Percentiles rank a stretch among this genome's conserved stretches.
phyloP scores from a whole-genome alignment of 2,329 filamentous ascomycete species.

The Fusarium mexicanum region DNA sequence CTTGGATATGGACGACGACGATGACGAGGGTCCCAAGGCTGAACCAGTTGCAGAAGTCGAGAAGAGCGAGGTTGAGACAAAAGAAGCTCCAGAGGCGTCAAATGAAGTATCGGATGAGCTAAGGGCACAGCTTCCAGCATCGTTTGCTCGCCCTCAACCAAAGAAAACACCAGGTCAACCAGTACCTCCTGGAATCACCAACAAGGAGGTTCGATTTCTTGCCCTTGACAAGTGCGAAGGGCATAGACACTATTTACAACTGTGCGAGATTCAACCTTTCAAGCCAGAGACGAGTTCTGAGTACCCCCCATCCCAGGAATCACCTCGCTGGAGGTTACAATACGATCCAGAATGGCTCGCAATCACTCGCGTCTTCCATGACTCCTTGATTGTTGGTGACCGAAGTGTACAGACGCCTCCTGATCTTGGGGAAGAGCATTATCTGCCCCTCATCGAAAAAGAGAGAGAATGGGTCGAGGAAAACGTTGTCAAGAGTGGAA shows the following conservation, averaged over 20 bases:
- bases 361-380: conserved; percentile 84
- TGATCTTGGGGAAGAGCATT: conserved; percentile 75
- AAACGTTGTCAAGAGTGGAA: conserved; percentile 70
- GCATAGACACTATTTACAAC: conserved; percentile 81
- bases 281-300: conserved; percentile 44
- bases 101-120: conserved; percentile 68
- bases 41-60: background rate
- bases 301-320: conserved; percentile 30
- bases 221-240: conserved; percentile 92
- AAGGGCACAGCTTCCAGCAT: conserved; percentile 78
- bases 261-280: conserved; percentile 70
- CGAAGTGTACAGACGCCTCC: conserved; percentile 60
- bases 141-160: conserved; percentile 65
- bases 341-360: conserved; percentile 98
- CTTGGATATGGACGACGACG: conserved; percentile 69
- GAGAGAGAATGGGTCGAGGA: conserved; percentile 84
- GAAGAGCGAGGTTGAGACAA: background rate
- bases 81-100: conserved; percentile 25
- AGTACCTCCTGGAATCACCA: conserved; percentile 77
- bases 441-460: conserved; percentile 72
- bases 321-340: conserved; percentile 66
- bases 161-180: conserved; percentile 65
- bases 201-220: conserved; percentile 83
- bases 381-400: conserved; percentile 71
- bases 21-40: conserved; percentile 38